These are phyloP conservation scores for Ophryocystis elektroscirrha DNA, from an alignment of 169 alveolate genomes.

Conservation along the genomic window DNA sequence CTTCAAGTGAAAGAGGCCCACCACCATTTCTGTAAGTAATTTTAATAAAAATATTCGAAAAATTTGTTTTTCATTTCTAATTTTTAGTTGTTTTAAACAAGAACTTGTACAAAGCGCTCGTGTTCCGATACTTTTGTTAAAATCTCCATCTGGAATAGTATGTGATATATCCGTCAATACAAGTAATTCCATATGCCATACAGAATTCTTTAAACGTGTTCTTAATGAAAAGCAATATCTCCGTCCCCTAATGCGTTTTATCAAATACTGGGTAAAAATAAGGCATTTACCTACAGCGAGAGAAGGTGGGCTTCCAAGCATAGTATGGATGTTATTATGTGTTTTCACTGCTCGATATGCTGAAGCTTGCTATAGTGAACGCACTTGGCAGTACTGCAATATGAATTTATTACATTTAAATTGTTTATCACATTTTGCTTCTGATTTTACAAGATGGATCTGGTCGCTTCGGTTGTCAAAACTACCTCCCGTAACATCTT, in stretches of 20 bases:
- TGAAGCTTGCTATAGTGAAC: background rate
- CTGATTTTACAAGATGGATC: slow-evolving; percentile 1
- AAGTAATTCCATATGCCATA: slow-evolving; percentile 48
- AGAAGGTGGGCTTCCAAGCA: slow-evolving; percentile 67
- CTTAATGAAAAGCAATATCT: slow-evolving; percentile 44
- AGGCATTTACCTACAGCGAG: slow-evolving; percentile 55
- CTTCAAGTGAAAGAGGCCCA: background rate
- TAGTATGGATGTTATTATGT: slow-evolving; percentile 55
- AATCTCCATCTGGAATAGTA: slow-evolving; percentile 33
- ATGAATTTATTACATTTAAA: background rate
- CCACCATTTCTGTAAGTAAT: background rate
- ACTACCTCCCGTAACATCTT: slow-evolving; percentile 8
- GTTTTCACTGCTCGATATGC: slow-evolving; percentile 14
- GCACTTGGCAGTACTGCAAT: background rate
- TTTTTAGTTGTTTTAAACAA: slow-evolving; percentile 18
- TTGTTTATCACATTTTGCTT: too few species aligned
- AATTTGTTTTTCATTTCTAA: background rate
- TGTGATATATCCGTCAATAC: slow-evolving; percentile 62
- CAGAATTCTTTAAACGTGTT: slow-evolving; percentile 40
- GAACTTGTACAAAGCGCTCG: slow-evolving; percentile 57
- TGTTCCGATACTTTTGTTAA: slow-evolving; percentile 53
- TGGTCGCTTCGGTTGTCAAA: slow-evolving; percentile 4
- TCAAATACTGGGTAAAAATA: slow-evolving; percentile 46
- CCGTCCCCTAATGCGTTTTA: slow-evolving; percentile 46
- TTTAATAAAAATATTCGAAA: background rate